A percentile compares a stretch with the other conserved stretches of the same genome.
Evolutionary conservation across 2,329 filamentous ascomycete genomes (phyloP).

Genomic region (Ophiostoma australiae): DNA sequence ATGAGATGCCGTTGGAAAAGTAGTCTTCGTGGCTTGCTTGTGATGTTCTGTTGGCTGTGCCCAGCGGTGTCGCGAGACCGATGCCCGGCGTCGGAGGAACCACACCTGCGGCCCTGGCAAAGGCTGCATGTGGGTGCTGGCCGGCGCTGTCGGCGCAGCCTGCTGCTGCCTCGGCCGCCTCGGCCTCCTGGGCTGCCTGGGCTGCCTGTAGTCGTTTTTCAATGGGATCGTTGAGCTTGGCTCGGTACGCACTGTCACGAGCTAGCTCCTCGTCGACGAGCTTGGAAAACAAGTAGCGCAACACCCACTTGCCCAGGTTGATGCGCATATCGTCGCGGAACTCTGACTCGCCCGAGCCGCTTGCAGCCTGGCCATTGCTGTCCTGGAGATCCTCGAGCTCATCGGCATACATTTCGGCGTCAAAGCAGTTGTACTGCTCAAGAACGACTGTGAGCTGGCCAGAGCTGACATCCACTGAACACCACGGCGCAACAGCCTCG

Average conservation of each 20-base stretch:
- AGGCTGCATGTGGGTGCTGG: background rate
- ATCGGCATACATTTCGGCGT: constrained; percentile 95
- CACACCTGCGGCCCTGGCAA: background rate
- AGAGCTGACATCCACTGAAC: constrained; percentile 87
- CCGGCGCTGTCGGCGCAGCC: constrained; percentile 16
- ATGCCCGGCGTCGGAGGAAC: constrained; percentile 43
- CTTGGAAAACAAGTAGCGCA: constrained; percentile 85
- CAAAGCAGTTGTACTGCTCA: constrained; percentile 93
- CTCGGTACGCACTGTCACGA: constrained; percentile 70
- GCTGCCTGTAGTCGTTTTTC: constrained; percentile 54
- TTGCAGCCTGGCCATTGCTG: background rate
- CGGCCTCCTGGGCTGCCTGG: constrained; percentile 35
- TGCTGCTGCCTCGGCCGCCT: constrained; percentile 46
- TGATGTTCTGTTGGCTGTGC: constrained; percentile 41
- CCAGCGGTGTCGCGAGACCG: constrained; percentile 54
- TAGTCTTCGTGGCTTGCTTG: constrained; percentile 63
- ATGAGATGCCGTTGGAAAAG: constrained; percentile 60
- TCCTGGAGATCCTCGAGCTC: constrained; percentile 50
- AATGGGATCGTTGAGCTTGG: constrained; percentile 58
- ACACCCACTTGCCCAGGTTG: constrained; percentile 93
- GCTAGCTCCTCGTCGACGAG: constrained; percentile 86
- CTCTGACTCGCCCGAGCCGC: constrained; percentile 56
- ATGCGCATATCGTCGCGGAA: constrained; percentile 94
- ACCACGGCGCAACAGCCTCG: constrained; percentile 93
- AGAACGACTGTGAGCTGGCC: constrained; percentile 85